Evolutionary conservation across 2,329 filamentous ascomycete species (phyloP), one percentile per base, ranked within the genome.

Genomic region (Meredithiella fracta): DNA sequence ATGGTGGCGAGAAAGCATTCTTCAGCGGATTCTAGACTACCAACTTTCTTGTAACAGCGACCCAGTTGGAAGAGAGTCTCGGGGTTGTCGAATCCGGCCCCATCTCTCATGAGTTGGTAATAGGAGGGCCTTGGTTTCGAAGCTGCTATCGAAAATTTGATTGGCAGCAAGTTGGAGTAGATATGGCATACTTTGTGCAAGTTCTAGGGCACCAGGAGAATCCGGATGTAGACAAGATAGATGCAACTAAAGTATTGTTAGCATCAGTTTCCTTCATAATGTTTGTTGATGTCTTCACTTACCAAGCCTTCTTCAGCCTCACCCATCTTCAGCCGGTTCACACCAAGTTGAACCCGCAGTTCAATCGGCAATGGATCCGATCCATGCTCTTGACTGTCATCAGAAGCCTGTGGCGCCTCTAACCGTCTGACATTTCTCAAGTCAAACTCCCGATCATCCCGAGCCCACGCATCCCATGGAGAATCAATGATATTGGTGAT

Each of bases 381-480:
- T 4, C 74, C 71, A 3, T 69, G 64, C 1, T 75, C 71, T 64
- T 79, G 79, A 47, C 67, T 68, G 2, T 69, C 74, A 3, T 74
- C 70, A 7, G 73, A 67, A 65, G 85, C 95, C 1, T 76, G 76
- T 1, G 76, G 67, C 3, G 86, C 75, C 57, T 75, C 68, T 1
- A 72, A 66, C 57, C 90, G 80, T 59, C 92, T 82, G 20, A 76
- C 73, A 63, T 88, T 79, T 47, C 82, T 76, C 3, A 77, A 68
- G 65, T 98, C 92, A 80, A 89, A 98, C 68, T 98, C 92, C 57
- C 89, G 77, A 66, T 95, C 89, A 65, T 96, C 87, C 3, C 78
- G 73, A 29, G 76, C 72, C 60, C 77, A 74, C 7, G 74, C 65
- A 58, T 94, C 84, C 92, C 92, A 98, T 63, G 81, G 87, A 0